A percentile compares a stretch with the other conserved stretches of the same genome.
Evolutionary conservation across 2,329 filamentous ascomycete genomes (phyloP).

Genomic region (Ophiostoma sp.): DNA sequence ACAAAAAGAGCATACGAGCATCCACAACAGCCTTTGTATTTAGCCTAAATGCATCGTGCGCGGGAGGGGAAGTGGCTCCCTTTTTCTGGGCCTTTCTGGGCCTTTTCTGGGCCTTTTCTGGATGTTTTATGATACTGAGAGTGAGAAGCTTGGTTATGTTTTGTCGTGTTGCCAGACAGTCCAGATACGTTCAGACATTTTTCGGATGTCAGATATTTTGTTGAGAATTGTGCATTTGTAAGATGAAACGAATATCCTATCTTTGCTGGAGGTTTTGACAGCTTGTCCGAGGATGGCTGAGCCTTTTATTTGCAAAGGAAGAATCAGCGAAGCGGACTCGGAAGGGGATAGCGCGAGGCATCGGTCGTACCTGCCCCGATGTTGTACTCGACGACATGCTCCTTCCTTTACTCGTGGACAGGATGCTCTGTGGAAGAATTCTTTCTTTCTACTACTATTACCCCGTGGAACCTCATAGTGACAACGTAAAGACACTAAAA

Average conservation of each 20-base stretch:
- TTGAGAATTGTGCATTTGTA: background rate
- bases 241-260: background rate
- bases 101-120: background rate
- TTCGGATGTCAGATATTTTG: background rate
- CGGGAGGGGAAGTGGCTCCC: slow-evolving; percentile 12
- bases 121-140: no score
- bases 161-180: background rate
- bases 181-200: background rate
- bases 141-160: background rate
- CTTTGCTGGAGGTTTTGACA: background rate
- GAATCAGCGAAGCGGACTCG: background rate
- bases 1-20: slow-evolving; percentile 4
- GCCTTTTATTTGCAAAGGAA: background rate
- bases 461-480: no score
- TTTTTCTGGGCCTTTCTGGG: background rate
- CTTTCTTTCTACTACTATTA: no score
- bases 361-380: background rate
- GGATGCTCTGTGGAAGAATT: no score
- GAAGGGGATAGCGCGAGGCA: background rate
- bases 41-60: slow-evolving; percentile 20
- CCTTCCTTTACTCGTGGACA: no score
- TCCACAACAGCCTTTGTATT: slow-evolving; percentile 14
- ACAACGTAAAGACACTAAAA: background rate
- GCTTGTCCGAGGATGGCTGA: background rate
- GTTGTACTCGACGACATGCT: background rate